Evolutionary conservation across 352 stramenopile species (phyloP).

Genomic region (Globisporangium perplexum): DNA sequence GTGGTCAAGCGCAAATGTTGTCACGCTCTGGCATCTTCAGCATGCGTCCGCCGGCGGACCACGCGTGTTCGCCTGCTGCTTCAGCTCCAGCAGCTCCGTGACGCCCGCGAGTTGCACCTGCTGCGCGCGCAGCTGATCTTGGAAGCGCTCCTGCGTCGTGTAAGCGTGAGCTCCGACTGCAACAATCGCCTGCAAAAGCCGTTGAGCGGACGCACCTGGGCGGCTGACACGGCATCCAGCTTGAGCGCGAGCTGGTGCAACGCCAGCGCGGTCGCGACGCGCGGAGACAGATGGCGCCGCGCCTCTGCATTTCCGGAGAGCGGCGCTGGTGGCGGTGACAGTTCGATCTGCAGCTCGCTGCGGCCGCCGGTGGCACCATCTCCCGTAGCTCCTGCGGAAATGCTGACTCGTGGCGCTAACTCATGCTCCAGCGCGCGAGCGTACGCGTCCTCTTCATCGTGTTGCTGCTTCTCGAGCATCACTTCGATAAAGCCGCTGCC

Average conservation of each 20-base stretch:
- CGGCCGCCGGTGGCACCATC: not conserved
- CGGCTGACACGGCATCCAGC: slow-evolving; percentile 20
- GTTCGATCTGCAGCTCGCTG: slow-evolving; percentile 3
- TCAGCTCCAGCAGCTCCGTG: not conserved
- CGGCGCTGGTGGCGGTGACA: slow-evolving; percentile 5
- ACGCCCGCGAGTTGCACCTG: slow-evolving; percentile 35
- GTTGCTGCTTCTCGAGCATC: slow-evolving; percentile 59
- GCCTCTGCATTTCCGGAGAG: slow-evolving; percentile 1
- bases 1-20: no score
- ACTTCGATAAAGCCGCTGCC: slow-evolving; percentile 64
- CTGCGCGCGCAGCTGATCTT: slow-evolving; percentile 27
- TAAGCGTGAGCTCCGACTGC: not conserved
- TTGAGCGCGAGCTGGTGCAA: slow-evolving; percentile 29
- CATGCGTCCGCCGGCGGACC: not conserved
- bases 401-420: not conserved
- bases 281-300: slow-evolving; percentile 15
- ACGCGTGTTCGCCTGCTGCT: not conserved
- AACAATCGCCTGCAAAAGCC: not conserved
- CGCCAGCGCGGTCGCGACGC: slow-evolving; percentile 15
- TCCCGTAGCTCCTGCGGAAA: not conserved
- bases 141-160: slow-evolving; percentile 23
- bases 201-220: slow-evolving; percentile 24
- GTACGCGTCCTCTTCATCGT: slow-evolving; percentile 34
- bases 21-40: no score
- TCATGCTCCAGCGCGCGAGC: slow-evolving; percentile 16